Conservation (phyloP, 2,329 filamentous ascomycete species). For the Clonostachys byssicola region DNA sequence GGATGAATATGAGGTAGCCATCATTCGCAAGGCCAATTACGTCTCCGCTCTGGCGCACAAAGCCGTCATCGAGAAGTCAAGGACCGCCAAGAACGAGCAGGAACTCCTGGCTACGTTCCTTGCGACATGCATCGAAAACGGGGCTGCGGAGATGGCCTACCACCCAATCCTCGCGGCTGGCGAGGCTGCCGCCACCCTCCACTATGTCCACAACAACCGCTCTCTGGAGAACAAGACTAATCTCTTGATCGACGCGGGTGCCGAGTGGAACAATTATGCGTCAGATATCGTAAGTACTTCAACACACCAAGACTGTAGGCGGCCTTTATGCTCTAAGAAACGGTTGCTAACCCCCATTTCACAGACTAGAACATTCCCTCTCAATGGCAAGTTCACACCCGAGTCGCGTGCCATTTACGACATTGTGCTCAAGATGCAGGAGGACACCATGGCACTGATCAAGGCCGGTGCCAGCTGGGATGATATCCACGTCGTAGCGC, state of each 20-base stretch:
- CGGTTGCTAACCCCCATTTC: neutral
- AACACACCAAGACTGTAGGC: too few species aligned
- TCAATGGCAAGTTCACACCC: slow-evolving; percentile 65
- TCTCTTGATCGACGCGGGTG: slow-evolving; percentile 80
- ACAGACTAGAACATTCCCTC: slow-evolving; percentile 82
- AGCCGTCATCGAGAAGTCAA: slow-evolving; percentile 56
- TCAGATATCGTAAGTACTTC: slow-evolving; percentile 52
- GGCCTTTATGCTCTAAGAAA: neutral
- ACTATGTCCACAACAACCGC: slow-evolving; percentile 80
- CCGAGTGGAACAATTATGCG: slow-evolving; percentile 70
- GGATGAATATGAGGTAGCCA: slow-evolving; percentile 69
- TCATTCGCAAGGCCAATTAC: slow-evolving; percentile 68
- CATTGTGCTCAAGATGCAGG: slow-evolving; percentile 84
- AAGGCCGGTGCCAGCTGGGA: slow-evolving; percentile 77
- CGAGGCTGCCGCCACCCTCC: slow-evolving; percentile 75
- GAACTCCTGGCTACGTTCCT: slow-evolving; percentile 82
- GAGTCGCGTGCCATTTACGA: slow-evolving; percentile 75
- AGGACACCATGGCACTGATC: slow-evolving; percentile 67
- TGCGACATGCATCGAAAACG: slow-evolving; percentile 68
- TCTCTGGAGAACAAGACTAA: slow-evolving; percentile 68
- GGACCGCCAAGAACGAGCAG: slow-evolving; percentile 67
- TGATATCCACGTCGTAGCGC: slow-evolving; percentile 74
- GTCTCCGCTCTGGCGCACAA: slow-evolving; percentile 66
- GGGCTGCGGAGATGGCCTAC: slow-evolving; percentile 82
- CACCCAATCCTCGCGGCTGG: slow-evolving; percentile 81